Evolutionary conservation across 1,284 basidiomycete species (phyloP).

Genomic region (Megacollybia platyphylla): DNA sequence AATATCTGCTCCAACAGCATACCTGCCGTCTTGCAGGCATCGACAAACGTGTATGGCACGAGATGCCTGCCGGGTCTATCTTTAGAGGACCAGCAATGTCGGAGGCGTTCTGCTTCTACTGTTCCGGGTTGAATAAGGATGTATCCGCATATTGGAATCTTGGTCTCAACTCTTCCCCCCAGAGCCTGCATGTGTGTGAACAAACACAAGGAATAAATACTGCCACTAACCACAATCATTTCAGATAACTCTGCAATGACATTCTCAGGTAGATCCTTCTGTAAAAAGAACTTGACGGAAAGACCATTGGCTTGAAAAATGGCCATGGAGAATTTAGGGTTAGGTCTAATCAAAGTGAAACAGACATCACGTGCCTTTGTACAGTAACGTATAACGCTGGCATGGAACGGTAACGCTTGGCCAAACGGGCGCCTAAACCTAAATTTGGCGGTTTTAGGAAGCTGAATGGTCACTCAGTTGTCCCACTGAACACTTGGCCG

Average conservation of each 20-base stretch:
- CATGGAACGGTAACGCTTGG: too few relatives aligned
- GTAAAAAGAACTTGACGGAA: constrained; percentile 69
- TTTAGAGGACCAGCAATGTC: constrained; percentile 47
- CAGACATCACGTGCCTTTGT: not conserved
- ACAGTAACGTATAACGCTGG: not conserved
- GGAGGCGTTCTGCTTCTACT: constrained; percentile 57
- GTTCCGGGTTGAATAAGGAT: constrained; percentile 57
- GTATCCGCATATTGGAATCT: constrained; percentile 64
- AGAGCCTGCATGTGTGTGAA: constrained; percentile 28
- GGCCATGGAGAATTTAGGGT: constrained; percentile 13
- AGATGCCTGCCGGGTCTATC: constrained; percentile 64
- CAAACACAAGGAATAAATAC: not conserved
- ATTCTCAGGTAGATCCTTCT: constrained; percentile 60
- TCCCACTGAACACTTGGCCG: too few relatives aligned
- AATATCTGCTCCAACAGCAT: constrained; percentile 66
- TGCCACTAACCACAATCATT: constrained; percentile 43
- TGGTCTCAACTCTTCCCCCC: constrained; percentile 62
- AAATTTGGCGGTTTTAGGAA: too few relatives aligned
- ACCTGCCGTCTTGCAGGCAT: constrained; percentile 64
- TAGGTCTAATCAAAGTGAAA: not conserved
- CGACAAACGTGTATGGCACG: constrained; percentile 66
- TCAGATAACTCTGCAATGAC: constrained; percentile 56
- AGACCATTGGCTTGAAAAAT: constrained; percentile 57
- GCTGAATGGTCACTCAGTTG: too few relatives aligned
- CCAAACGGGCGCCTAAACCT: too few relatives aligned